A percentile compares a stretch with the other conserved stretches of the same genome.
Evolutionary conservation across 495 filamentous ascomycete genomes (phyloP).

Genomic region (Aspergillus ellipticus): DNA sequence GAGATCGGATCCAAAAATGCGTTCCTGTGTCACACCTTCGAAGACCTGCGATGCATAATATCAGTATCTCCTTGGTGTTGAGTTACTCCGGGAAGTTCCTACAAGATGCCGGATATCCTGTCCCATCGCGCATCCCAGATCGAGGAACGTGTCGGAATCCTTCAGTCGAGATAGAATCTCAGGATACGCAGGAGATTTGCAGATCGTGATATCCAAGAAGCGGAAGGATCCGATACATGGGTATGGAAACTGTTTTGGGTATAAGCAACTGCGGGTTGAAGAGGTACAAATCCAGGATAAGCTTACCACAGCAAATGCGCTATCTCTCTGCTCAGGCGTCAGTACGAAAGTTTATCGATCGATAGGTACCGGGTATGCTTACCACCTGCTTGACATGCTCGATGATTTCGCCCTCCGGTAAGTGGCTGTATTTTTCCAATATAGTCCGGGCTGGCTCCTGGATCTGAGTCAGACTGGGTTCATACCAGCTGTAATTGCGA

Average conservation of each 20-base stretch:
- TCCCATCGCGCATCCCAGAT: slow-evolving; percentile 40
- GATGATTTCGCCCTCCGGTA: slow-evolving; percentile 40
- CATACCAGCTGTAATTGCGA: slow-evolving; percentile 16
- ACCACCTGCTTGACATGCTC: slow-evolving; percentile 47
- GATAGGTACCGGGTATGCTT: neutral
- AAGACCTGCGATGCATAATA: slow-evolving; percentile 8
- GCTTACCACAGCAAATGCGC: neutral
- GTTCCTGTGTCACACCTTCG: slow-evolving; percentile 26
- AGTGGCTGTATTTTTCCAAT: slow-evolving; percentile 45
- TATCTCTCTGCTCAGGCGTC: neutral
- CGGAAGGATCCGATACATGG: slow-evolving; percentile 52
- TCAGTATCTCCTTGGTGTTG: neutral
- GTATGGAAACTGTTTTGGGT: slow-evolving; percentile 36
- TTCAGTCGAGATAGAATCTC: slow-evolving; percentile 39
- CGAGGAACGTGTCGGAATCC: slow-evolving; percentile 30
- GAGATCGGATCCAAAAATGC: slow-evolving; percentile 41
- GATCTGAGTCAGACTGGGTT: slow-evolving; percentile 24
- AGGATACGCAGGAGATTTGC: slow-evolving; percentile 29
- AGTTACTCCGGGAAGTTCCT: neutral
- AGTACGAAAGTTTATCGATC: neutral
- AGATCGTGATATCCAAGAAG: slow-evolving; percentile 45
- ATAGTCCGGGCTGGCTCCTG: slow-evolving; percentile 27
- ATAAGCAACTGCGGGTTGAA: slow-evolving; percentile 4
- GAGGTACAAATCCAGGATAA: neutral
- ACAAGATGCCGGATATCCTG: slow-evolving; percentile 39